Percentiles rank a stretch among this genome's conserved stretches.
Conservation (phyloP, 768 basidiomycete genomes). For the Rubroboletus pulcherrimus region DNA sequence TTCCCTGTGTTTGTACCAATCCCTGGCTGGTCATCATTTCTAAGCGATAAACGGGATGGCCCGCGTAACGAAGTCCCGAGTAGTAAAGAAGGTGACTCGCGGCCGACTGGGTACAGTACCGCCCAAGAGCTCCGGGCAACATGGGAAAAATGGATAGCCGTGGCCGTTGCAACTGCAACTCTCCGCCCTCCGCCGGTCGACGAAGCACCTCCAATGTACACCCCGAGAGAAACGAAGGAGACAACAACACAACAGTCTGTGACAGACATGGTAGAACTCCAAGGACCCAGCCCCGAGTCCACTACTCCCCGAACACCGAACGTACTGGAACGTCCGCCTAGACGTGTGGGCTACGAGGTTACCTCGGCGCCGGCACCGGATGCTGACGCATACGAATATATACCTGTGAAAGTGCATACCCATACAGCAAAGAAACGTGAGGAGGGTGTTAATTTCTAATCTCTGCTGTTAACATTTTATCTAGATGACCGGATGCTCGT, state of each 20-base stretch:
- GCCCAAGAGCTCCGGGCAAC: constrained; percentile 63
- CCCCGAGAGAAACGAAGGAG: constrained; percentile 48
- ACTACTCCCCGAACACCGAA: constrained; percentile 22
- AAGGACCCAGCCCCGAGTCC: constrained; percentile 8
- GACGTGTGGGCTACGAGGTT: constrained; percentile 45
- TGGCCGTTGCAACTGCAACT: constrained; percentile 48
- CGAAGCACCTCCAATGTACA: constrained; percentile 69
- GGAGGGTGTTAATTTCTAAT: constrained; percentile 7
- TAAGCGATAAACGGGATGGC: constrained; percentile 46
- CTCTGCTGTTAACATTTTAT: constrained; percentile 4
- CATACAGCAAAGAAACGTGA: constrained; percentile 62
- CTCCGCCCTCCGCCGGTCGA: constrained; percentile 42
- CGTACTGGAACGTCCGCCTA: constrained; percentile 33
- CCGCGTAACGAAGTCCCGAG: constrained; percentile 25
- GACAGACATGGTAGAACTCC: background rate
- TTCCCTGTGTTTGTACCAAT: constrained; percentile 77
- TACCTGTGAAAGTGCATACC: constrained; percentile 43
- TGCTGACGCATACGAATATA: constrained; percentile 64
- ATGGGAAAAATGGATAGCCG: constrained; percentile 75
- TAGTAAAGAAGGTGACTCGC: constrained; percentile 33
- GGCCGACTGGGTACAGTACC: constrained; percentile 39
- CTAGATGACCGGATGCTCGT: constrained; percentile 82
- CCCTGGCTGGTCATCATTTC: constrained; percentile 62
- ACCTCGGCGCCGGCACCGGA: constrained; percentile 59
- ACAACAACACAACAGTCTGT: background rate